Evolutionary conservation across 495 filamentous ascomycete species (phyloP).

Genomic region (Penicillium pulvis): DNA sequence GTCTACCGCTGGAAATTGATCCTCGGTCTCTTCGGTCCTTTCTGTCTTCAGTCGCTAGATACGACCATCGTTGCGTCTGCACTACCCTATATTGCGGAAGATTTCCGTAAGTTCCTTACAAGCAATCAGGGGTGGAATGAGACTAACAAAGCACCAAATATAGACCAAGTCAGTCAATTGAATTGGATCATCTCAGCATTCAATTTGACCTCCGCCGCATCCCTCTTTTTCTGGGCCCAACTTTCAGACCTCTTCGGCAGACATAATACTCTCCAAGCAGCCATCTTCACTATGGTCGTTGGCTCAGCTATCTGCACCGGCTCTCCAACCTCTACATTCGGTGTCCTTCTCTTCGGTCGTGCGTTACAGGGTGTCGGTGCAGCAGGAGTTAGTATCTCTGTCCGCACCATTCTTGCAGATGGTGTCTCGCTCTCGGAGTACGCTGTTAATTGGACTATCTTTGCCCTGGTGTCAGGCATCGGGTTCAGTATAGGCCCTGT

Average conservation of each 20-base stretch:
- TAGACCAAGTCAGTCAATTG: conserved; percentile 55
- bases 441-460: conserved; percentile 58
- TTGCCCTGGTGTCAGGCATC: conserved; percentile 52
- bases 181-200: conserved; percentile 68
- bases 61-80: conserved; percentile 62
- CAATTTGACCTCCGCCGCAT: conserved; percentile 61
- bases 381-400: conserved; percentile 55
- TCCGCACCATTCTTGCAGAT: conserved; percentile 59
- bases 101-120: conserved; percentile 50
- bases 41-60: conserved; percentile 54
- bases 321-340: conserved; percentile 50
- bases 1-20: conserved; percentile 57
- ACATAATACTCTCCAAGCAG: conserved; percentile 46
- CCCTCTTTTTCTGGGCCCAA: conserved; percentile 64
- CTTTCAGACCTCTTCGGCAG: conserved; percentile 62
- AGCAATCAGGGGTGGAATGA: background rate
- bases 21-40: conserved; percentile 53
- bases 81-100: conserved; percentile 57
- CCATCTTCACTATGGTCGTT: conserved; percentile 50
- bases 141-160: conserved; percentile 4
- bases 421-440: conserved; percentile 57
- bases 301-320: conserved; percentile 55
- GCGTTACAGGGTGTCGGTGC: conserved; percentile 58
- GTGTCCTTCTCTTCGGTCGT: conserved; percentile 57
- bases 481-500: conserved; percentile 58